These are phyloP conservation scores for Paraurostyla sp. DNA, from an alignment of 73 alveolate genomes.

Conservation along the genomic window DNA sequence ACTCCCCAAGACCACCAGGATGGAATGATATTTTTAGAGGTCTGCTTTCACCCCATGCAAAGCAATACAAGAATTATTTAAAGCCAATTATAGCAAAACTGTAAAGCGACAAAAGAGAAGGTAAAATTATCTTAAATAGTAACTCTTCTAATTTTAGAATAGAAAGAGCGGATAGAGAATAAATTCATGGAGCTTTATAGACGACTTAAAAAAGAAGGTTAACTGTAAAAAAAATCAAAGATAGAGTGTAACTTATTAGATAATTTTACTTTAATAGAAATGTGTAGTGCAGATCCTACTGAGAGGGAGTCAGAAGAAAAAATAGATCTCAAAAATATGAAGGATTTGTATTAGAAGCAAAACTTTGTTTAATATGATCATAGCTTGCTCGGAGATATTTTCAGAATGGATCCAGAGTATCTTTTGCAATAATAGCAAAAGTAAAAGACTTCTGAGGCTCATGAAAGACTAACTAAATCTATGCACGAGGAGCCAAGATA, in stretches of 20 bases:
- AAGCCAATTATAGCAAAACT: conserved; percentile 9
- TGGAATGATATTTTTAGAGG: conserved; percentile 37
- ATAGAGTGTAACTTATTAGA: background rate
- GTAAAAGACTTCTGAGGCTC: too few relatives aligned
- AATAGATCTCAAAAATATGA: background rate
- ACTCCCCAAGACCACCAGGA: conserved; percentile 46
- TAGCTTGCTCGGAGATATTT: too few relatives aligned
- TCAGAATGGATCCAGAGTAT: too few relatives aligned
- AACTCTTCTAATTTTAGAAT: background rate
- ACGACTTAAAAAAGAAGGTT: background rate
- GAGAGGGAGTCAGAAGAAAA: background rate
- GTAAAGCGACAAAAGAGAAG: conserved; percentile 17
- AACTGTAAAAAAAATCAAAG: background rate
- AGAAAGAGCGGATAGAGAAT: background rate
- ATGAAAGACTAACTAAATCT: background rate
- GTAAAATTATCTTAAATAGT: background rate
- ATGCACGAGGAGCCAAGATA: background rate
- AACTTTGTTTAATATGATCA: background rate
- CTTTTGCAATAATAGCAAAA: too few relatives aligned
- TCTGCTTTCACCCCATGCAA: conserved; percentile 31
- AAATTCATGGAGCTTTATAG: background rate
- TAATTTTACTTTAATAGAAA: background rate
- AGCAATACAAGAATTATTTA: conserved; percentile 11
- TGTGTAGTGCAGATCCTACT: background rate
- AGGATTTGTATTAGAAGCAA: background rate